Evolutionary conservation across 176 grass and related monocot genomes (phyloP), one percentile per base, ranked within the genome.

Genomic region (Otatea glauca): DNA sequence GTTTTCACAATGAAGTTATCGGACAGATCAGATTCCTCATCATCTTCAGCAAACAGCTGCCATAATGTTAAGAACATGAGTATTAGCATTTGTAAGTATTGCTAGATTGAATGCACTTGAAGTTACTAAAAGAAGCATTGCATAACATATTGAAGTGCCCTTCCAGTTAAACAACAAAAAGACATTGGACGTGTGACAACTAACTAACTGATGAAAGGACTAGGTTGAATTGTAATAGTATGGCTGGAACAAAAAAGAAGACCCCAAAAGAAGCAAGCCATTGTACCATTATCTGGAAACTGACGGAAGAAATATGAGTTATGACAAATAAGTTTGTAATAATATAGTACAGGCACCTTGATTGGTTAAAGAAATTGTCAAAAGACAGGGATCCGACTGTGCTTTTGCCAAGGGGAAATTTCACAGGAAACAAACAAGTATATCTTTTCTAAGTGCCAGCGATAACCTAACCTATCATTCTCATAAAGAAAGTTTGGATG

Each of bases 1-100:
- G 88, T 91, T 89, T 99, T 99, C 64, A 99, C 93, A 88, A 99
- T 96, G 87, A 99, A 99, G 81, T 99, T 99, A 56, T 96, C 89
- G 51, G 93, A 88, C 70, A 99, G 87, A 85, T 99, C 96, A 74
- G 93, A 90, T 76, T 99, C 93, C 14, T 91, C 91, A 32, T 94
- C 93, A 75, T 94, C 88, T 74, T 78, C 60, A 92, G 91, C 75
- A 94, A 99, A 96, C 72, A 99, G 58, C 96, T 99, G 91, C 71
- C 74, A 88, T 77, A 55, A 61, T 72, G 49, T 78, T 63, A 85
- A 81, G 43, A 81, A 65, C 56, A 55, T 70, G 9, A 25, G 53
- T 66, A 68, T 86, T 29, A 88, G 56, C 56, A 68, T 20, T 3
- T 50, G 60, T 16, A 64, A 81, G 43, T 39, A 66, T 79, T 24